Conservation (phyloP, 2,329 filamentous ascomycete genomes). For the Paecilomyces sp. region DNA sequence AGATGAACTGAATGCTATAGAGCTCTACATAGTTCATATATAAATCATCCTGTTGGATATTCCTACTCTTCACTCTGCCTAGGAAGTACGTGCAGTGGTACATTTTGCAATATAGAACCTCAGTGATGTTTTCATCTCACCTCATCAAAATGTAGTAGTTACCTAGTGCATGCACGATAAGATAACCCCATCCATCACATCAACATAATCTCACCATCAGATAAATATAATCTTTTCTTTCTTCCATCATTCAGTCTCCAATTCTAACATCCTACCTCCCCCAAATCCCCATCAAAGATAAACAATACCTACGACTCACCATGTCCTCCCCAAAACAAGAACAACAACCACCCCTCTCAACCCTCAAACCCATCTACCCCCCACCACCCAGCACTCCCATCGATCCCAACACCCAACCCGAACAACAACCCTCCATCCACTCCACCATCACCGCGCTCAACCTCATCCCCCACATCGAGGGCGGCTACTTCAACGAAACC, state of each 20-base stretch:
- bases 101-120: too few species aligned
- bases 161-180: not conserved
- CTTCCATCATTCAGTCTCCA: not conserved
- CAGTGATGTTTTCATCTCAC: not conserved
- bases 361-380: constrained; percentile 19
- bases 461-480: constrained; percentile 53
- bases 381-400: constrained; percentile 7
- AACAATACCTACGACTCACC: not conserved
- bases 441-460: constrained; percentile 38
- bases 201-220: not conserved
- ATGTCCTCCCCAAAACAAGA: constrained; percentile 8
- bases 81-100: too few species aligned
- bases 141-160: not conserved
- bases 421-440: constrained; percentile 27
- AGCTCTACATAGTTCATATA: too few species aligned
- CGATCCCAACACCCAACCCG: constrained; percentile 7
- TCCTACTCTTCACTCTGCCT: too few species aligned
- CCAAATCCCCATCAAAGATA: not conserved
- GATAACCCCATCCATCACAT: not conserved
- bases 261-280: not conserved
- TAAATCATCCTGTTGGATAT: too few species aligned
- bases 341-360: constrained; percentile 2
- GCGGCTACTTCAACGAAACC: constrained; percentile 58
- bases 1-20: too few species aligned
- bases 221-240: not conserved